Conservation (phyloP, 2,329 filamentous ascomycete genomes). For the Ascochyta pisi region DNA sequence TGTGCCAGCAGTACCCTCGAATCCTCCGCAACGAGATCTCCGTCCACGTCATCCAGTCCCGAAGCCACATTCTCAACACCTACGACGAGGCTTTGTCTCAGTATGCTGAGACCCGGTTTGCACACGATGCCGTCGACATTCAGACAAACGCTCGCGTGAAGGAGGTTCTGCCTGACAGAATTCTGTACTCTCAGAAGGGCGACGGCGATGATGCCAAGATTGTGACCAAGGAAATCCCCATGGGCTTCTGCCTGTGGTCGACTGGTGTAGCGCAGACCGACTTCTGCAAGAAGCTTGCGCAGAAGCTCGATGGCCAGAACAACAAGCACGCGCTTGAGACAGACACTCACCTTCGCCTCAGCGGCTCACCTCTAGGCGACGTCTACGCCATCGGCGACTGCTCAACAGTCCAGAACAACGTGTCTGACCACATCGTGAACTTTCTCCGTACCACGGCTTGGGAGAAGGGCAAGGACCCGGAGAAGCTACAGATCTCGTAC, state of each 20-base stretch:
- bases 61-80: constrained; percentile 94
- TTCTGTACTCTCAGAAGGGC: constrained; percentile 82
- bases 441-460: constrained; percentile 90
- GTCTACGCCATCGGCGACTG: constrained; percentile 98
- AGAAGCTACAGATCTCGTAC: constrained; percentile 86
- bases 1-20: constrained; percentile 76
- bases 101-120: constrained; percentile 90
- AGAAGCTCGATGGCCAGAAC: constrained; percentile 79
- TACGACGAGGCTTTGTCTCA: constrained; percentile 94
- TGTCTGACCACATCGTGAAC: constrained; percentile 86
- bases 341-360: constrained; percentile 87
- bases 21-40: constrained; percentile 97
- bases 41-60: constrained; percentile 93
- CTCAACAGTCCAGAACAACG: constrained; percentile 95
- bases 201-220: constrained; percentile 70
- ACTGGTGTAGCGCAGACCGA: constrained; percentile 89
- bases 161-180: constrained; percentile 82
- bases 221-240: constrained; percentile 90
- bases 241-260: constrained; percentile 97
- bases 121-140: constrained; percentile 88
- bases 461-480: constrained; percentile 89
- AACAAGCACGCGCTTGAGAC: constrained; percentile 94
- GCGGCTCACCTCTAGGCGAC: constrained; percentile 87
- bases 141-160: constrained; percentile 92
- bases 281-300: constrained; percentile 76